Evolutionary conservation across 1,284 basidiomycete genomes (phyloP), one percentile per base, ranked within the genome.

Genomic region (Leccinum variabile): DNA sequence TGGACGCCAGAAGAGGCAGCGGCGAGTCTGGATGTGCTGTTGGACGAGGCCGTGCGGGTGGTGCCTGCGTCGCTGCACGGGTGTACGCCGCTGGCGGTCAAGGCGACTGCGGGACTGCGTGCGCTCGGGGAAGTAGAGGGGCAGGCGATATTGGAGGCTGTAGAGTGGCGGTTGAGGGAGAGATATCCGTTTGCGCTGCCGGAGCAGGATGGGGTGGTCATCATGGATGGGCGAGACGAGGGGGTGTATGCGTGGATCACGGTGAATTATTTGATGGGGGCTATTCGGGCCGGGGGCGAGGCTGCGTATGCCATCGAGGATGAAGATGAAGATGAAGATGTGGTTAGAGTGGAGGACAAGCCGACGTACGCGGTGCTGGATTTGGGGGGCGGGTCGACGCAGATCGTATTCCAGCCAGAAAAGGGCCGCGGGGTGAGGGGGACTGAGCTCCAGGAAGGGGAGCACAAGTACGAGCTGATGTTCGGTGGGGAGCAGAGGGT

Each of bases 211-310:
- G 84, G 83, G 3, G 91, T 97, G 28, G 86, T 84, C 59, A 89
- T 97, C 68, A 98, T 98, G 97, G 95, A 98, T 69, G 97, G 97
- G 18, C 91, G 89, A 70, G 95, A 98, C 73, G 97, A 99, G 77
- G 95, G 94, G 54, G 95, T 98, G 30, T 98, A 94, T 75, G 95
- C 96, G 18, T 99, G 97, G 97, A 95, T 98, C 72, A 98, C 96
- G 11, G 94, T 94, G 66, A 99, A 99, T 78, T 98, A 98, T 77
- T 82, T 97, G 39, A 80, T 96, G 56, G 84, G 84, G 59, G 87
- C 89, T 55, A 87, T 97, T 68, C 84, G 87, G 18, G 80, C 83
- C 60, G 76, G 82, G n/a, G 76, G 78, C 3, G 66, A 77, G 37
- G 77, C 78, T 32, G 78, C 80, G 22, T 18, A 13, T 22, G 6